Evolutionary conservation across 106 monocot species (phyloP).

Genomic region (Hemerocallis citrina): DNA sequence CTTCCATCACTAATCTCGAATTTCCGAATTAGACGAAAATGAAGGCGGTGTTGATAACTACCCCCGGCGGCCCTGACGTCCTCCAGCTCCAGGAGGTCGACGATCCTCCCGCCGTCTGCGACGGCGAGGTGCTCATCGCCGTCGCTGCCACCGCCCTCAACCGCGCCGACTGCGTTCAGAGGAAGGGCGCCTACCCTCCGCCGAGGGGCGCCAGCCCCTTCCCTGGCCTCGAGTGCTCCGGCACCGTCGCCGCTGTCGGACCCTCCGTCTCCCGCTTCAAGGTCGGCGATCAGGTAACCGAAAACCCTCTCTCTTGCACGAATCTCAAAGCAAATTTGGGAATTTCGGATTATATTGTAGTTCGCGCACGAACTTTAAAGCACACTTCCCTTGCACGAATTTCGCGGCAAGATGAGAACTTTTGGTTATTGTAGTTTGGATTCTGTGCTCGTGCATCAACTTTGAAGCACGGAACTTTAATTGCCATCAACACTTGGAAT

Average conservation of each 20-base stretch:
- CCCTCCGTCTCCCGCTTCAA: slow-evolving; percentile 45
- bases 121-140: slow-evolving; percentile 65
- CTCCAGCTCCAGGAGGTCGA: slow-evolving; percentile 56
- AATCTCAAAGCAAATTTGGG: too few relatives aligned
- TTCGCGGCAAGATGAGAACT: too few relatives aligned
- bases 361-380: too few relatives aligned
- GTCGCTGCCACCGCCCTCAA: slow-evolving; percentile 77
- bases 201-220: slow-evolving; percentile 62
- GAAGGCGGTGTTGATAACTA: slow-evolving; percentile 72
- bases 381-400: too few relatives aligned
- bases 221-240: slow-evolving; percentile 91
- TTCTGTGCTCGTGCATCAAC: too few relatives aligned
- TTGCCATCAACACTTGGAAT: too few relatives aligned
- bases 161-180: slow-evolving; percentile 73
- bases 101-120: slow-evolving; percentile 35
- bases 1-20: too few relatives aligned
- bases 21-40: too few relatives aligned
- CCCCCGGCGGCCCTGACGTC: slow-evolving; percentile 66
- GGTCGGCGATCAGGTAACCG: slow-evolving; percentile 77
- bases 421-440: too few relatives aligned
- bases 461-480: too few relatives aligned
- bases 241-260: slow-evolving; percentile 69
- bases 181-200: slow-evolving; percentile 52
- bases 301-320: neutral
- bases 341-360: too few relatives aligned